These are phyloP conservation scores for Osmanthus fragrans DNA, from an alignment of 257 asterid species.

Conservation along the genomic window DNA sequence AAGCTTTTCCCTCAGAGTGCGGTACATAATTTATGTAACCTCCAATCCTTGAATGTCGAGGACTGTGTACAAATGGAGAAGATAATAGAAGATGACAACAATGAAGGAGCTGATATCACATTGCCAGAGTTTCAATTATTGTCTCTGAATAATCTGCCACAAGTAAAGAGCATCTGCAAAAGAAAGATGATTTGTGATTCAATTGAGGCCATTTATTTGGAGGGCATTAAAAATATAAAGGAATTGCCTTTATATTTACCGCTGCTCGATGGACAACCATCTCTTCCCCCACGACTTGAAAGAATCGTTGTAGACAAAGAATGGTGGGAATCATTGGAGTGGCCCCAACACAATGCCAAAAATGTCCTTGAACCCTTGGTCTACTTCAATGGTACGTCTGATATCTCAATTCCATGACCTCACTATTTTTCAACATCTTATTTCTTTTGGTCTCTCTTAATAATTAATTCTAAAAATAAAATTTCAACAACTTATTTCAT, in stretches of 20 bases:
- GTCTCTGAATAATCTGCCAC: constrained; percentile 17
- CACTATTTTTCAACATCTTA: no score
- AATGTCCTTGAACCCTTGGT: constrained; percentile 21
- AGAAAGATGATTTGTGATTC: constrained; percentile 23
- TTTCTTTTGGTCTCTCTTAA: no score
- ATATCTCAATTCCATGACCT: no score
- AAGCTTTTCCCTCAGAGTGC: constrained; percentile 11
- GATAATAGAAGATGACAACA: constrained; percentile 21
- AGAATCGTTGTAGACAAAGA: constrained; percentile 22
- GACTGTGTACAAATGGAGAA: constrained; percentile 26
- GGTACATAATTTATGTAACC: constrained; percentile 12
- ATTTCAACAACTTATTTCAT: no score
- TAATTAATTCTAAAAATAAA: no score
- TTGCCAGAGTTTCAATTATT: constrained; percentile 13
- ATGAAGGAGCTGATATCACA: constrained; percentile 2
- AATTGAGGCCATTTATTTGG: constrained; percentile 3
- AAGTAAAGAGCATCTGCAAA: constrained; percentile 16
- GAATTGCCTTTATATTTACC: constrained; percentile 22
- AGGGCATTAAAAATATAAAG: not conserved
- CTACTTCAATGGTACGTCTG: no score
- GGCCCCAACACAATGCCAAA: constrained; percentile 21
- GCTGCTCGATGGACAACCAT: not conserved
- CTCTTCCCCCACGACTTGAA: constrained; percentile 17
- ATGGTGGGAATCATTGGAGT: constrained; percentile 35
- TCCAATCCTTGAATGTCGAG: constrained; percentile 7